Base-by-base conservation (phyloP, 2,329 filamentous ascomycete genomes). In the Alternaria sp. region DNA sequence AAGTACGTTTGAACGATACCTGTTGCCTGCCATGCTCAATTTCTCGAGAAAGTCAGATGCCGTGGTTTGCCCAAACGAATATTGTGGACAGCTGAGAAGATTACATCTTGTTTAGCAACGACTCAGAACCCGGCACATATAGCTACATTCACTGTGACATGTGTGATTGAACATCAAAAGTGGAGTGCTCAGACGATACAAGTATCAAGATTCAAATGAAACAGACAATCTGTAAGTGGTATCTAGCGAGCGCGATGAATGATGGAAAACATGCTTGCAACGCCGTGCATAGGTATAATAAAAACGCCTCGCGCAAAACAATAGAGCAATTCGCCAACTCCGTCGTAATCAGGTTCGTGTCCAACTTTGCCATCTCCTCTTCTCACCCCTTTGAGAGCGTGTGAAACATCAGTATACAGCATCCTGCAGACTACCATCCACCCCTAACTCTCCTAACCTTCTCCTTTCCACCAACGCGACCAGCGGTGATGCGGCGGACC, bases 401-500 rank as follows among this genome's bases (percentile, higher is more conserved):
- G 15, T 53, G 10, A 33, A 26, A 15, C 20, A 41, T 53, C 28
- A 20, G 28, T 41, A 41, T 41, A 41, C 37, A 41, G 37, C 37
- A 41, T 41, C 37, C 9, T 41, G n/a, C n/a, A 41, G 20, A 47
- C 33, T 66, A 80, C 79, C 79, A 81, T 10, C 79, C 78, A 6
- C 77, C 80, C 54, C 77, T 73, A 9, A 72, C 71, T 61, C 79
- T 72, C 68, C 77, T 74, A 14, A 74, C 70, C 71, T 74, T 78
- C 67, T 75, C 71, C 69, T 71, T 77, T 28, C 76, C 76, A 8
- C 73, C 74, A 46, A 75, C 58, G 12, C 69, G 56, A 1, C 77
- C 75, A 2, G 63, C 74, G 6, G 74, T 78, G 47, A 72, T 65
- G 4, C 71, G 44, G n/a, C 71, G 55, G 2, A 73, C 64, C 69